Evolutionary conservation across 140 eudicot genomes (phyloP).

Genomic region (Stevia rebaudiana): DNA sequence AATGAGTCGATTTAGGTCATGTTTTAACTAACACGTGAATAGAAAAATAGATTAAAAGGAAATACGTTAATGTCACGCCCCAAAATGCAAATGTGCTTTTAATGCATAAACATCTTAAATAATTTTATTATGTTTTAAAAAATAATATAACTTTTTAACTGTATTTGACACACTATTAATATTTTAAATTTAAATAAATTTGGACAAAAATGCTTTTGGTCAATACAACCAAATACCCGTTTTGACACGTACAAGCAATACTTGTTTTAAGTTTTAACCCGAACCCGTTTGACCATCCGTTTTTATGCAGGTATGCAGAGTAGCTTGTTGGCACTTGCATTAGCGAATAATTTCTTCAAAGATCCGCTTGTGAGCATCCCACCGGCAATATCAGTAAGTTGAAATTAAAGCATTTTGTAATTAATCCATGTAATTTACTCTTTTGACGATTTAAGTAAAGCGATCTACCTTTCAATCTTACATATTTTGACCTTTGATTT

Average conservation of each 20-base stretch:
- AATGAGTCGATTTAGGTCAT: not conserved
- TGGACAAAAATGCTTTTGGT: not conserved
- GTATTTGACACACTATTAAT: not conserved
- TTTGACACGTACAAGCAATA: not conserved
- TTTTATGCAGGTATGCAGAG: constrained; percentile 76
- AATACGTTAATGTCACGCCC: no score
- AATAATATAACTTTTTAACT: not conserved
- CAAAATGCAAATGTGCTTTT: not conserved
- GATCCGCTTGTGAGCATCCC: constrained; percentile 86
- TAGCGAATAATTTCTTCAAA: constrained; percentile 77
- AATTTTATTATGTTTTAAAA: not conserved
- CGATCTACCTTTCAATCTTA: not conserved
- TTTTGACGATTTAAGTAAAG: not conserved
- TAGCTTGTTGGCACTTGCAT: constrained; percentile 88
- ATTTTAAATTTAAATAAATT: no score
- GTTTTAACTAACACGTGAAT: not conserved
- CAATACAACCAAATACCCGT: not conserved
- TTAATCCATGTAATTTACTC: not conserved
- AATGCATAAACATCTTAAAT: not conserved
- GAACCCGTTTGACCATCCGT: not conserved
- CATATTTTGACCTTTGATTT: not conserved
- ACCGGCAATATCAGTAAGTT: constrained; percentile 87
- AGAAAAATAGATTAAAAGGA: not conserved
- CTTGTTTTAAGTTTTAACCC: not conserved
- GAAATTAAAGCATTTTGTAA: not conserved